These are phyloP conservation scores for Phtheirospermum japonicum DNA, from an alignment of 257 asterid species.

Conservation along the genomic window DNA sequence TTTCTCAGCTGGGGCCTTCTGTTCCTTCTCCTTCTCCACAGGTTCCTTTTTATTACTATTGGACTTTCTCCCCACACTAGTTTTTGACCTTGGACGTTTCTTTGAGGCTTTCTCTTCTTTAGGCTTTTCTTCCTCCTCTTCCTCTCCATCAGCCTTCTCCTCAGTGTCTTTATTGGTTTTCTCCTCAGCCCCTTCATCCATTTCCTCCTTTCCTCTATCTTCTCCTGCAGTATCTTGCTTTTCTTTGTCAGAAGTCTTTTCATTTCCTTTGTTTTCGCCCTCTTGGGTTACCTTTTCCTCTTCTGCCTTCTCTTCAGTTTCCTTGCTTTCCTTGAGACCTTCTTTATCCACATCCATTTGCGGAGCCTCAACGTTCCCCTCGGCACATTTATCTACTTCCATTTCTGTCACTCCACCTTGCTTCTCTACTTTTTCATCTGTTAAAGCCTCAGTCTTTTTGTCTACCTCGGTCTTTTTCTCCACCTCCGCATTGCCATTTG, in stretches of 20 bases:
- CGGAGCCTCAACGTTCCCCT: slow-evolving; percentile 32
- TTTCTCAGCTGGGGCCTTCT: slow-evolving; percentile 26
- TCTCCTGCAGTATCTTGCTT: slow-evolving; percentile 27
- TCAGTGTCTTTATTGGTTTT: slow-evolving; percentile 16
- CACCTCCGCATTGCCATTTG: slow-evolving; percentile 39
- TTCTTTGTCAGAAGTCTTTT: slow-evolving; percentile 25
- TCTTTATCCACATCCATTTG: slow-evolving; percentile 49
- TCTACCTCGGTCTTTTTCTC: slow-evolving; percentile 32
- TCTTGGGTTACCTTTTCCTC: slow-evolving; percentile 28
- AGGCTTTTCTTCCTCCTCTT: slow-evolving; percentile 37
- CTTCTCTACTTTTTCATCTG: slow-evolving; percentile 28
- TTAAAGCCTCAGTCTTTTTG: slow-evolving; percentile 26
- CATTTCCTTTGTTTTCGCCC: slow-evolving; percentile 23
- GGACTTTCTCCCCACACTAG: slow-evolving; percentile 36
- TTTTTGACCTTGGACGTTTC: slow-evolving; percentile 54
- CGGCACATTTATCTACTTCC: slow-evolving; percentile 33
- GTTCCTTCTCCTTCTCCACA: slow-evolving; percentile 47
- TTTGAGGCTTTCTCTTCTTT: slow-evolving; percentile 41
- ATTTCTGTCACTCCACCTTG: slow-evolving; percentile 29
- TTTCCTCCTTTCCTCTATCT: slow-evolving; percentile 29
- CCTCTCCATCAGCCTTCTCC: slow-evolving; percentile 30
- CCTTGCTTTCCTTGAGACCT: slow-evolving; percentile 29
- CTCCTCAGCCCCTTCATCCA: slow-evolving; percentile 34
- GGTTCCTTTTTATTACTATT: slow-evolving; percentile 41
- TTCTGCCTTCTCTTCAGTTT: slow-evolving; percentile 24